Evolutionary conservation across 768 basidiomycete species (phyloP), one percentile per base, ranked within the genome.

Genomic region (Suillus cothurnatus): DNA sequence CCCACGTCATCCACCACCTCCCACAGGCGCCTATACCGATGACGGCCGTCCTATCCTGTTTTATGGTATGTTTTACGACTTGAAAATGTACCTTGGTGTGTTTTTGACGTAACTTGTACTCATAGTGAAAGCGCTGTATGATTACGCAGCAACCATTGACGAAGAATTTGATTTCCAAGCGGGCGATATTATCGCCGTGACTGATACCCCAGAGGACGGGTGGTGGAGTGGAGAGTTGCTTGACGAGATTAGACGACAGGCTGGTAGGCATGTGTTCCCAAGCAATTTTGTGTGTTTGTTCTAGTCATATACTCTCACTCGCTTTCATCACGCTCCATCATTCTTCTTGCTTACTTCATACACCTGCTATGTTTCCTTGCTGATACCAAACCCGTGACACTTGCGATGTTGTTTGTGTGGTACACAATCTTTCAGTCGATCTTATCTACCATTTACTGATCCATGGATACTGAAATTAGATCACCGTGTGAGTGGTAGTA

Each of bases 151-250:
- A 19, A 88, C 90, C 14, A 93, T 91, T 67, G 89, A 92, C 1
- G 94, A 96, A 73, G 97, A 98, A 79, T 98, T 99, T 76, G 92
- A 96, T 75, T 98, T 99, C 87, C 93, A 95, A 73, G 82, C 88
- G 26, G 94, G 92, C 3, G 97, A 99, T 77, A 93, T 97, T 68
- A 97, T 99, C 68, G 96, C 95, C 8, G 96, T 99, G 12, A 96
- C 93, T 0, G 85, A 88, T 26, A 97, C 95, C 7, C 95, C 95
- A 6, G 95, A 95, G 71, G 96, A 97, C 71, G 97, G 97, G 1
- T 98, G 97, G 97, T 99, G 96, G 97, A 92, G 88, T 63, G 97
- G 97, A 28, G 90, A 92, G 70, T 76, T 94, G 65, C 78, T 94
- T n/a, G 91, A 93, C 67, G 91, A 93, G 69, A 81, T 82, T 36